Conservation (phyloP, 306 rosid genomes). For the Clitoria ternatea region DNA sequence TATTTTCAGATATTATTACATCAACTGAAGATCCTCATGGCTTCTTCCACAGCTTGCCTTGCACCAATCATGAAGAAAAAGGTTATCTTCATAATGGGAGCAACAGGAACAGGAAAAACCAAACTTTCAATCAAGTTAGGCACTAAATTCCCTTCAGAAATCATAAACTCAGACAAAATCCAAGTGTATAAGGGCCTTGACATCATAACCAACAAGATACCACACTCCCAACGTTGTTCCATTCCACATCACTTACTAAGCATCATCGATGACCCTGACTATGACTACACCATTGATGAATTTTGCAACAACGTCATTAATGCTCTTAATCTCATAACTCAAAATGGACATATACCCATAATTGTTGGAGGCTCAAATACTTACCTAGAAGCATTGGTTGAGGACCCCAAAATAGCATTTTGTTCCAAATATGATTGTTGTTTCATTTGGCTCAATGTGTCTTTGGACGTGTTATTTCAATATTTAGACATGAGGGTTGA, state of each 20-base stretch:
- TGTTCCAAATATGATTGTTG: slow-evolving; percentile 25
- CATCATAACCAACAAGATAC: not conserved
- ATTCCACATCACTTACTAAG: slow-evolving; percentile 26
- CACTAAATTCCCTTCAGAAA: not conserved
- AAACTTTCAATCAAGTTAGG: not conserved
- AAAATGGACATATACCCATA: slow-evolving; percentile 23
- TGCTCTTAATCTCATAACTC: not conserved
- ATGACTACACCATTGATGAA: slow-evolving; percentile 3
- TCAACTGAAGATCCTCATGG: not conserved
- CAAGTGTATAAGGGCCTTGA: not conserved
- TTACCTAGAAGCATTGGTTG: slow-evolving; percentile 2
- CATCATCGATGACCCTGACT: slow-evolving; percentile 8
- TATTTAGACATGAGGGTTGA: slow-evolving; percentile 20
- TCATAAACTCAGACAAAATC: not conserved
- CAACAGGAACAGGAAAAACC: not conserved
- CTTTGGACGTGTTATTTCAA: not conserved
- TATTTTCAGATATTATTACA: not conserved
- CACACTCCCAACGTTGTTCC: not conserved
- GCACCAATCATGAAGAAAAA: not conserved
- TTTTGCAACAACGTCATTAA: not conserved
- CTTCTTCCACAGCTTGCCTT: not conserved
- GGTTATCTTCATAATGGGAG: not conserved
- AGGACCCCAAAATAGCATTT: slow-evolving; percentile 9
- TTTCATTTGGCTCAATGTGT: slow-evolving; percentile 27
- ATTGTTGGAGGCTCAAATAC: slow-evolving; percentile 40